Evolutionary conservation across 2,329 filamentous ascomycete species (phyloP), one percentile per base, ranked within the genome.

Genomic region (Iodosphaeria phyllophila): DNA sequence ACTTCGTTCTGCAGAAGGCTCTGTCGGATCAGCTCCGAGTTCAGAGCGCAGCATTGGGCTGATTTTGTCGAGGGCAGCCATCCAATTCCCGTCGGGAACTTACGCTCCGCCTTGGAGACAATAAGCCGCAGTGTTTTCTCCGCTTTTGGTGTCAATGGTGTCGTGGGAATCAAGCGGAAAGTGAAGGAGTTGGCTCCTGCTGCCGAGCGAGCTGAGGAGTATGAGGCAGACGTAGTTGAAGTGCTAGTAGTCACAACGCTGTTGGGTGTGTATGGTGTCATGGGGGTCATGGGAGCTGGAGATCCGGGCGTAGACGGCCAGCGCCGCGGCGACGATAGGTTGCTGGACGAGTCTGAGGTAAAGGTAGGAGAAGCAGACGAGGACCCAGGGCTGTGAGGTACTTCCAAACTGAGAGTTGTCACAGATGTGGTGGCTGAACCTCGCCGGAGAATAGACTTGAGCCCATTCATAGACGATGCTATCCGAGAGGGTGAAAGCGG

Each of bases 1-100:
- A 66, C 45, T 29, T 71, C 63, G 39, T 72, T 67, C 35, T 75
- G 71, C 20, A 48, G 39, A 14, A 70, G 49, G 15, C 66, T 73
- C 28, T 59, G 56, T 27, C 56, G 52, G 23, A 73, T 51, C 10
- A 75, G 50, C 25, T 63, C 56, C 20, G 48, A 47, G 3, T 58
- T 59, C 5, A 67, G 44, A 13, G 56, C 53, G 21, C 54, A 56
- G 0, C 48, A 40, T 3, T 52, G 42, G 3, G 59, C 48, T 4
- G 49, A 50, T 8, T 52, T 44, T 8, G 58, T 47, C 1, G 55
- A 45, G 0, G 55, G 48, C 6, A 66, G 23, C 33, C 34, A 35
- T 10, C 35, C 32, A 7, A 35, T 35, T 8, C 34, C 35, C 18
- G 30, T 44, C 18, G 42, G 43, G 39, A 56, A 60, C 34, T 57